A percentile compares a stretch with the other conserved stretches of the same genome.
These are phyloP conservation scores for Lunularia cruciata DNA, from an alignment of 225 moss, liverwort and hornwort genomes.

Conservation along the genomic window DNA sequence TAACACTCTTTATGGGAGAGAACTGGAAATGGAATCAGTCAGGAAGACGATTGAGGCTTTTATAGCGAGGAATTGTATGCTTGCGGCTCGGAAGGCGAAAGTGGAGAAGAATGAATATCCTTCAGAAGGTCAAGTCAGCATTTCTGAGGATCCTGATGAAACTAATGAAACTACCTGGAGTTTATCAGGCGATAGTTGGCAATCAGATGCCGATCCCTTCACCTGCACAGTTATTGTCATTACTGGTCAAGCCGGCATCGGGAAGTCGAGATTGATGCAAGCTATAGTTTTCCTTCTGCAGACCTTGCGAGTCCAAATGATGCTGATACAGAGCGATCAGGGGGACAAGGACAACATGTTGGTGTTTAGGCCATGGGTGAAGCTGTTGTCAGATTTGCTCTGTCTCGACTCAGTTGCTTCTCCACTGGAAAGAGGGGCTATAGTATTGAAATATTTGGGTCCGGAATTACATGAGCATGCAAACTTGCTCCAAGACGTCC, in stretches of 20 bases:
- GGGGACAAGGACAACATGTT: constrained; percentile 32
- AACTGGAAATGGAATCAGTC: constrained; percentile 32
- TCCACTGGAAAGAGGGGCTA: constrained; percentile 44
- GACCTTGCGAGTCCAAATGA: constrained; percentile 28
- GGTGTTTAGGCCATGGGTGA: constrained; percentile 54
- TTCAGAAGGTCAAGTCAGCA: not conserved
- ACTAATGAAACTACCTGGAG: not conserved
- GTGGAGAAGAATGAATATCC: not conserved
- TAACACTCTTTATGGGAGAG: constrained; percentile 40
- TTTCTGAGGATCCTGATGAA: not conserved
- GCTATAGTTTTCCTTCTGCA: constrained; percentile 33
- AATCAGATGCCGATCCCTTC: not conserved
- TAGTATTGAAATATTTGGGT: constrained; percentile 44
- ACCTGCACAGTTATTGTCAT: constrained; percentile 42
- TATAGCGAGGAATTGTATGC: constrained; percentile 14
- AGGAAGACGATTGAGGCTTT: constrained; percentile 30
- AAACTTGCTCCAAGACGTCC: constrained; percentile 47
- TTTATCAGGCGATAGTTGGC: not conserved
- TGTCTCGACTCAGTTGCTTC: constrained; percentile 38
- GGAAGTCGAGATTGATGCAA: constrained; percentile 51
- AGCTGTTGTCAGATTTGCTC: constrained; percentile 43
- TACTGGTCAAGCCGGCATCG: constrained; percentile 53
- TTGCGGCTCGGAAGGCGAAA: not conserved
- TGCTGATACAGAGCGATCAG: constrained; percentile 34
- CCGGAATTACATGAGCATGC: constrained; percentile 38